Evolutionary conservation across 495 filamentous ascomycete genomes (phyloP), one percentile per base, ranked within the genome.

Genomic region (Podospora tetraspora): DNA sequence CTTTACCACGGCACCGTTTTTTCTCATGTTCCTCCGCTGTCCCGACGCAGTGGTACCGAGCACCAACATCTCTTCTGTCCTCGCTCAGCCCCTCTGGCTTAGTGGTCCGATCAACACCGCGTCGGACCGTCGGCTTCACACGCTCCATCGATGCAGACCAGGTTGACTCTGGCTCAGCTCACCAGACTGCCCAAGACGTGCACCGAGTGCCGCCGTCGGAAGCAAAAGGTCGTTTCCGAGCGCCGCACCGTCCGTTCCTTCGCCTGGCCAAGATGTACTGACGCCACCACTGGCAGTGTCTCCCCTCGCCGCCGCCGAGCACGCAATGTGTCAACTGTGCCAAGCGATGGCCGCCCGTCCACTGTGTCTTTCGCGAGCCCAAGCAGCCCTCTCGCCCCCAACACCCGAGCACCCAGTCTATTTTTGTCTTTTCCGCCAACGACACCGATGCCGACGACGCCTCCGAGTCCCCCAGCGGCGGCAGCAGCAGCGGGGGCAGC

Each of bases 101-200:
- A 19, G 37, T n/a, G 16, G 19, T 52, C 43, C 16, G 43, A 52
- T 52, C 16, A 52, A n/a, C 43, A 9, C 43, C 43, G n/a, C 43
- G 19, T 52, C 43, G 16, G 43, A n/a, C n/a, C 43, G 43, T n/a
- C 43, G 43, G 43, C 43, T 52, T 52, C 16, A n/a, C 43, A 19
- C 43, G 16, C 43, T 52, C 43, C 43, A 52, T 52, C 43, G 43
- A 52, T 52, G 43, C 43, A 52, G 43, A 52, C 43, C 43, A 52
- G 19, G 43, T 52, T 52, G 19, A 52, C 43, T n/a, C 43, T n/a
- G 43, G 43, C 43, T 16, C 43, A 52, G 43, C 43, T 52, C 16
- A 52, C 64, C 21, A 61, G 64, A 52, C 30, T 64, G 43, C 63
- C 63, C 61, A 70, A 67, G 57, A 67, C 70, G 27, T 72, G 68